Evolutionary conservation across 2,329 filamentous ascomycete genomes (phyloP).

Genomic region (Fusarium neocosmosporiellum): DNA sequence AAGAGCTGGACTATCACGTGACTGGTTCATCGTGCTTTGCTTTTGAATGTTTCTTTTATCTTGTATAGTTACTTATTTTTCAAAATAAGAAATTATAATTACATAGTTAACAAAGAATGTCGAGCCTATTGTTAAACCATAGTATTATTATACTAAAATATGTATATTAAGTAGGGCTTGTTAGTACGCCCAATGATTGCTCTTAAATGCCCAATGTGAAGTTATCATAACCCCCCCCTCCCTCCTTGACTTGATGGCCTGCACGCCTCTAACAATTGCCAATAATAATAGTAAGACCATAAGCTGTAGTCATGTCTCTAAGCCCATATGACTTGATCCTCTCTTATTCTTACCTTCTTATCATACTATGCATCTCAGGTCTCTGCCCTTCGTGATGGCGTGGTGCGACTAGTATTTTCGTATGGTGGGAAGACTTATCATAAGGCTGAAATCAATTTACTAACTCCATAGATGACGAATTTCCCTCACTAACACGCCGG

Average conservation of each 20-base stretch:
- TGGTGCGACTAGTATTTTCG: neutral
- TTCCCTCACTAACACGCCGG: slow-evolving; percentile 2
- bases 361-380: neutral
- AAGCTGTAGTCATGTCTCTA: neutral
- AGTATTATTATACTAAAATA: neutral
- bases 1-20: neutral
- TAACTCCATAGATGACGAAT: slow-evolving; percentile 22
- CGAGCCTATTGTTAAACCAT: neutral
- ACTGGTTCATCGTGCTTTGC: neutral
- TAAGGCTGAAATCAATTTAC: neutral
- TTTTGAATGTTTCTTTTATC: neutral
- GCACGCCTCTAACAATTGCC: neutral
- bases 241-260: neutral
- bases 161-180: neutral
- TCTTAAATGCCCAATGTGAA: neutral
- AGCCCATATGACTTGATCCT: neutral
- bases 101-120: neutral
- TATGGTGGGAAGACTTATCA: neutral
- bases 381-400: neutral
- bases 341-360: neutral
- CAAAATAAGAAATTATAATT: neutral
- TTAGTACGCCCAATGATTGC: neutral
- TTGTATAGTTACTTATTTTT: neutral
- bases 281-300: neutral
- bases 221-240: neutral